phyloP scores from a whole-genome alignment of 495 filamentous ascomycete genomes.

The Articulospora tetracladia region DNA sequence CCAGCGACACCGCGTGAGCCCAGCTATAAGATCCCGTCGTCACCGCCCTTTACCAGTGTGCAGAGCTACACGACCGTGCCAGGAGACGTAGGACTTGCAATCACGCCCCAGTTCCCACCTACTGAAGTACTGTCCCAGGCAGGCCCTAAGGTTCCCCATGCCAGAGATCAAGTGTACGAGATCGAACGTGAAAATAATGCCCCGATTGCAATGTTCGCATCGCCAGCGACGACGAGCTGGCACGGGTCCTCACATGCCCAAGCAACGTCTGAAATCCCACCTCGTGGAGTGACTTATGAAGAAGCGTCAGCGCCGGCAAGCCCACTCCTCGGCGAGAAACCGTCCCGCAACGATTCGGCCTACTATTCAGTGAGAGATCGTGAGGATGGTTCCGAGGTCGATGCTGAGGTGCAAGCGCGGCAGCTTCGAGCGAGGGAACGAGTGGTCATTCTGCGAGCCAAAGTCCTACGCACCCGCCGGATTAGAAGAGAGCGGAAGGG shows the following conservation, averaged over 20 bases:
- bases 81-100: not conserved
- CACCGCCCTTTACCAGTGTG: not conserved
- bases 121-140: not conserved
- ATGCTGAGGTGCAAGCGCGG: not conserved
- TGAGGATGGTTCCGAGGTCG: conserved; percentile 3
- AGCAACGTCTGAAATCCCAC: not conserved
- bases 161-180: not conserved
- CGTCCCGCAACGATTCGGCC: conserved; percentile 17
- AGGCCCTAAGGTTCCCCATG: not conserved
- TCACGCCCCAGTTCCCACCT: not conserved
- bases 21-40: not conserved
- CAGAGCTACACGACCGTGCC: not conserved
- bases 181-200: not conserved
- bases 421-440: conserved; percentile 17
- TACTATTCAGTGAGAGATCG: conserved; percentile 11
- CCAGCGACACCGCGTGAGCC: not conserved
- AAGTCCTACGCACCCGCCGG: conserved; percentile 14
- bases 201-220: not conserved
- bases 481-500: conserved; percentile 2
- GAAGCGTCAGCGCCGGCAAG: not conserved
- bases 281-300: not conserved
- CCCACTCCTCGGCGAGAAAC: not conserved
- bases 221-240: not conserved
- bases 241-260: not conserved
- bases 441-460: conserved; percentile 12